phyloP scores from a whole-genome alignment of 495 filamentous ascomycete species.

The Podospora anserina region DNA sequence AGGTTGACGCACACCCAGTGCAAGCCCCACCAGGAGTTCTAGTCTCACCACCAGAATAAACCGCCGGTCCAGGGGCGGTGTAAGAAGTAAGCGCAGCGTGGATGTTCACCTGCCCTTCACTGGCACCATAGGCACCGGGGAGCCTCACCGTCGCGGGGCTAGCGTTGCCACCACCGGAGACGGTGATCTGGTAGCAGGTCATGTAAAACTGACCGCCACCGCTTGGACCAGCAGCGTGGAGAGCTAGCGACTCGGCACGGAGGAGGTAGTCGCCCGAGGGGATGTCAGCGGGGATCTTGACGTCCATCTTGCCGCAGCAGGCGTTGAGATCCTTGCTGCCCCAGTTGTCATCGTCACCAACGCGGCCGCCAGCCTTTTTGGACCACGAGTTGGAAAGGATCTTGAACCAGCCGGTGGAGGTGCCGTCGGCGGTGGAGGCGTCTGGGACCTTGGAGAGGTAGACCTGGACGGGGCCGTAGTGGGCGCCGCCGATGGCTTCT shows the following conservation, averaged over 20 bases:
- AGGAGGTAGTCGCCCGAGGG: slow-evolving; percentile 51
- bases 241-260: slow-evolving; percentile 50
- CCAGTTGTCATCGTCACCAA: slow-evolving; percentile 49
- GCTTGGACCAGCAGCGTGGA: slow-evolving; percentile 44
- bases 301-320: slow-evolving; percentile 51
- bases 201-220: slow-evolving; percentile 49
- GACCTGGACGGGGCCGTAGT: slow-evolving; percentile 49
- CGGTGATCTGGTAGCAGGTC: slow-evolving; percentile 48
- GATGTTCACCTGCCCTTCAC: slow-evolving; percentile 50
- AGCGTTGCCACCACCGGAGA: slow-evolving; percentile 35
- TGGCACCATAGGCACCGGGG: slow-evolving; percentile 46
- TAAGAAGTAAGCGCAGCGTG: slow-evolving; percentile 38
- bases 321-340: slow-evolving; percentile 51
- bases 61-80: slow-evolving; percentile 39
- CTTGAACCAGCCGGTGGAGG: slow-evolving; percentile 48
- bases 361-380: slow-evolving; percentile 30
- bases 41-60: slow-evolving; percentile 38
- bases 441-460: slow-evolving; percentile 55
- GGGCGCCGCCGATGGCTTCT: slow-evolving; percentile 50
- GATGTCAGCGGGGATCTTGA: slow-evolving; percentile 47
- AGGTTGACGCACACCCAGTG: slow-evolving; percentile 40
- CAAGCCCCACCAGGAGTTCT: slow-evolving; percentile 36
- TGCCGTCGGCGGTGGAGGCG: slow-evolving; percentile 43
- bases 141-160: slow-evolving; percentile 40
- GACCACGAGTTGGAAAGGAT: slow-evolving; percentile 49